These are phyloP conservation scores for Asterionellopsis glacialis DNA, from an alignment of 108 stramenopile species.

Conservation along the genomic window DNA sequence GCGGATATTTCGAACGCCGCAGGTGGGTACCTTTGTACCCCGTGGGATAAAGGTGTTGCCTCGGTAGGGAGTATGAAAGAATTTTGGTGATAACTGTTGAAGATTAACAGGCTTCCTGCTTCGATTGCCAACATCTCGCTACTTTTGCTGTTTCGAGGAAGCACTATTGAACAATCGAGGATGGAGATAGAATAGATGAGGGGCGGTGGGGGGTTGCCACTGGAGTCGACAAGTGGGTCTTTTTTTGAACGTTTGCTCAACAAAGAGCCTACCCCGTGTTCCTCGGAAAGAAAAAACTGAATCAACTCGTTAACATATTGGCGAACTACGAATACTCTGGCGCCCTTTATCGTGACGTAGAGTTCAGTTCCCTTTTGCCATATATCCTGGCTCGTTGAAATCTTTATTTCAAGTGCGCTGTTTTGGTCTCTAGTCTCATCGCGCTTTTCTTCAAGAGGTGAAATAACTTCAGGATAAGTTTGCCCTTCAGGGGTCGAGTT, in stretches of 20 bases:
- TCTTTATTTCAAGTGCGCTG: conserved; percentile 3
- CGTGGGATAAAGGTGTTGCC: background rate
- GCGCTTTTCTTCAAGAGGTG: conserved; percentile 14
- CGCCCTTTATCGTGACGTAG: conserved; percentile 30
- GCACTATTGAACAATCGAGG: conserved; percentile 48
- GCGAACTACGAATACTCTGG: conserved; percentile 45
- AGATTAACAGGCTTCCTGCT: conserved; percentile 30
- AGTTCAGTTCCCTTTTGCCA: conserved; percentile 25
- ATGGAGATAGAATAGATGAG: conserved; percentile 26
- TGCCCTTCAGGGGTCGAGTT: conserved; percentile 50
- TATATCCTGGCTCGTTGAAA: no score
- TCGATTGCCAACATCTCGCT: conserved; percentile 63
- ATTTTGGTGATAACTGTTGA: conserved; percentile 14
- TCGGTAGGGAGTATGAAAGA: conserved; percentile 34
- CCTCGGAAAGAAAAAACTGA: conserved; percentile 57
- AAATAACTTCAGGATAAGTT: conserved; percentile 41
- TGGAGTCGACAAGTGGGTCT: conserved; percentile 15
- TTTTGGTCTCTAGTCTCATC: conserved; percentile 17
- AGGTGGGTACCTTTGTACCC: no score
- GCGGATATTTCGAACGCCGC: no score
- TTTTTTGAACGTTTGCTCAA: conserved; percentile 15
- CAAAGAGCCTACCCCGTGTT: conserved; percentile 52
- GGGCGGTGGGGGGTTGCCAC: conserved; percentile 23
- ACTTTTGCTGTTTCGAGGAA: conserved; percentile 53
- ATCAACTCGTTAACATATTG: conserved; percentile 60